phyloP scores from a whole-genome alignment of 345 rosid genomes.

The Syzygium oleosum region DNA sequence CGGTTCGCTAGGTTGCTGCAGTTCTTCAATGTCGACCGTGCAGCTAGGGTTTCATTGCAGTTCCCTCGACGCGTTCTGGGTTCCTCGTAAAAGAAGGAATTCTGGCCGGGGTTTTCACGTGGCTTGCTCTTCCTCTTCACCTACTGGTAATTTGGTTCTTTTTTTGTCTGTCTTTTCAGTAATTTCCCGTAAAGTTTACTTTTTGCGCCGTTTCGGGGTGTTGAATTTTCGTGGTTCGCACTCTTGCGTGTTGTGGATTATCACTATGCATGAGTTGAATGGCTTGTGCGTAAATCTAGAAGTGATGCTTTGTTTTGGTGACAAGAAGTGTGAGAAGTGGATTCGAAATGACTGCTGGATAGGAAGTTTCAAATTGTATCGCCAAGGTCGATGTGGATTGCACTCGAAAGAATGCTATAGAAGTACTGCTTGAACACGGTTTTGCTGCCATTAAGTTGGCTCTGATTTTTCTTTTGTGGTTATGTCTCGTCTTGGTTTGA shows the following conservation, averaged over 20 bases:
- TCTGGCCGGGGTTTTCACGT: conserved; percentile 16
- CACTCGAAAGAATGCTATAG: neutral
- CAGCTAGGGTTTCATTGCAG: conserved; percentile 30
- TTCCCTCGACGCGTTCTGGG: conserved; percentile 18
- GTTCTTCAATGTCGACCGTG: conserved; percentile 29
- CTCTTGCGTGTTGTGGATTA: neutral
- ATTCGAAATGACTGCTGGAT: neutral
- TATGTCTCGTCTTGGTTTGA: neutral
- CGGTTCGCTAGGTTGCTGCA: conserved; percentile 4
- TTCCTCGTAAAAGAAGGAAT: conserved; percentile 13
- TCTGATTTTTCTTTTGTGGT: neutral
- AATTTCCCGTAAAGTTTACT: neutral
- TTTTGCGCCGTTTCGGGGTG: neutral
- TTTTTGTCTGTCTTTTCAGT: neutral
- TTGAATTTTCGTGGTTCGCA: neutral
- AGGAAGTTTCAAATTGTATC: neutral
- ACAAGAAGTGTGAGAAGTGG: neutral
- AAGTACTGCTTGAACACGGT: neutral
- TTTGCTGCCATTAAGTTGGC: neutral
- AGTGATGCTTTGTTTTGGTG: neutral
- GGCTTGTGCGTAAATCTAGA: neutral
- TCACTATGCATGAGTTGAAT: neutral
- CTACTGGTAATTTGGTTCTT: conserved; percentile 3
- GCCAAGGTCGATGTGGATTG: neutral
- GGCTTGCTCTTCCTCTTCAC: conserved; percentile 36